Percentiles rank a stretch among this genome's conserved stretches.
Conservation (phyloP, 495 filamentous ascomycete genomes). For the Penicillium malachiteum region DNA sequence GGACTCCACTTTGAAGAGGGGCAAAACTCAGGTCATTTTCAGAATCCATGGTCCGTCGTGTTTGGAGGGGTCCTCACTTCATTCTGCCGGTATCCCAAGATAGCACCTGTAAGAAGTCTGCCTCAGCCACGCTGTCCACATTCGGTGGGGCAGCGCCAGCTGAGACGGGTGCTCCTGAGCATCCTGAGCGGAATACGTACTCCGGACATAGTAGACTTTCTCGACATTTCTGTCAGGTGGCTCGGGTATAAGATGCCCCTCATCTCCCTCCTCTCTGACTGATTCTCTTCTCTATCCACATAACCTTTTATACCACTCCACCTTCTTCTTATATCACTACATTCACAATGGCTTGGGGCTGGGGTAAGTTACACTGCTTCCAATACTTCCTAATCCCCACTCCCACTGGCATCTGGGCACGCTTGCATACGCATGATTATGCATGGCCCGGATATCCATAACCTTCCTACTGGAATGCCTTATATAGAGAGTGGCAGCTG, state of each 20-base stretch:
- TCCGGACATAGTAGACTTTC: conserved; percentile 13
- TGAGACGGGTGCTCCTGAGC: conserved; percentile 17
- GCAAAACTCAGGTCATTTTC: conserved; percentile 4
- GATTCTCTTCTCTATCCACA: conserved; percentile 4
- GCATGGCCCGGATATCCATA: neutral
- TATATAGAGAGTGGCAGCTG: conserved; percentile 5
- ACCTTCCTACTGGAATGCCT: neutral
- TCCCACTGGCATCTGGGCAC: neutral
- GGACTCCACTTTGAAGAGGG: conserved; percentile 9
- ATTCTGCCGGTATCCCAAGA: conserved; percentile 13
- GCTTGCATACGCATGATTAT: neutral
- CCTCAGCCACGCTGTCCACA: conserved; percentile 17
- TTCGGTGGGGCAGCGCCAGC: conserved; percentile 16
- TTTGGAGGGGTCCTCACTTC: conserved; percentile 11
- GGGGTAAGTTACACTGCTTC: conserved; percentile 26
- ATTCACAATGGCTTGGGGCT: conserved; percentile 40
- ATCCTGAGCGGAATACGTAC: conserved; percentile 8
- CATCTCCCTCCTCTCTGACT: neutral
- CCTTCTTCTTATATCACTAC: conserved; percentile 6
- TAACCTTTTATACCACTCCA: conserved; percentile 9
- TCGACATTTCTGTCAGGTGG: conserved; percentile 16
- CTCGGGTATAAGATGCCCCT: conserved; percentile 22
- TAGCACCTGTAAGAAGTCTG: conserved; percentile 3
- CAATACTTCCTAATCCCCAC: neutral
- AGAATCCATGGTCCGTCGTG: conserved; percentile 15